phyloP scores from a whole-genome alignment of 352 stramenopile species.

The Phytophthora europaea region DNA sequence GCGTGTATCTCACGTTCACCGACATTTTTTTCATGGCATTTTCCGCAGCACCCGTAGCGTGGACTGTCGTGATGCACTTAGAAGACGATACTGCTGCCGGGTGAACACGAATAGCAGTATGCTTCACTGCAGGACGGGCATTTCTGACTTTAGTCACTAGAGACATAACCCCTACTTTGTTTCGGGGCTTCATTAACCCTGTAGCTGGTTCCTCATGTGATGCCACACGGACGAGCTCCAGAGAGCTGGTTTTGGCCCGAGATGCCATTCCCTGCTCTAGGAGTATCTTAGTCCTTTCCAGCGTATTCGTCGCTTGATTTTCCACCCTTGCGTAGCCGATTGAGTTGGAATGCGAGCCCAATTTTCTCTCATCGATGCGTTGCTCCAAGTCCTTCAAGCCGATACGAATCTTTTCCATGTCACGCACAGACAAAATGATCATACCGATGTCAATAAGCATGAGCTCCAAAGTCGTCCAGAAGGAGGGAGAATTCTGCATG shows the following conservation, averaged over 20 bases:
- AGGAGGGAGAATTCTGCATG: conserved; percentile 18
- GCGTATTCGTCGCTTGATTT: background rate
- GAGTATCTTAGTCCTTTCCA: background rate
- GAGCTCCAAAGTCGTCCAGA: conserved; percentile 15
- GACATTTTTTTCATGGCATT: background rate
- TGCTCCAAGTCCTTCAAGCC: conserved; percentile 3
- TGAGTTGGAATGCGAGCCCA: background rate
- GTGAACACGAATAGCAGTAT: background rate
- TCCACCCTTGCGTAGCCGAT: background rate
- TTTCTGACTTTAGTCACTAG: background rate
- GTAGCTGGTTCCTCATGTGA: background rate
- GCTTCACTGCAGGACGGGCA: background rate
- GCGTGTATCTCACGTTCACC: background rate
- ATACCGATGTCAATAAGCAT: conserved; percentile 5
- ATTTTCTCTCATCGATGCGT: background rate
- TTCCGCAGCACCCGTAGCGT: background rate
- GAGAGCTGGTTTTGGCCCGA: background rate
- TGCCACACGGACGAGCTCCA: background rate
- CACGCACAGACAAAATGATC: conserved; percentile 1
- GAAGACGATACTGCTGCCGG: background rate
- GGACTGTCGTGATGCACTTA: background rate
- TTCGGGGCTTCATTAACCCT: background rate
- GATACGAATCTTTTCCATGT: background rate
- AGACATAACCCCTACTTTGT: background rate
- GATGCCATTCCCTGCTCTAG: background rate